Base-by-base conservation (phyloP, 768 basidiomycete species). In the Boletus patriciae region DNA sequence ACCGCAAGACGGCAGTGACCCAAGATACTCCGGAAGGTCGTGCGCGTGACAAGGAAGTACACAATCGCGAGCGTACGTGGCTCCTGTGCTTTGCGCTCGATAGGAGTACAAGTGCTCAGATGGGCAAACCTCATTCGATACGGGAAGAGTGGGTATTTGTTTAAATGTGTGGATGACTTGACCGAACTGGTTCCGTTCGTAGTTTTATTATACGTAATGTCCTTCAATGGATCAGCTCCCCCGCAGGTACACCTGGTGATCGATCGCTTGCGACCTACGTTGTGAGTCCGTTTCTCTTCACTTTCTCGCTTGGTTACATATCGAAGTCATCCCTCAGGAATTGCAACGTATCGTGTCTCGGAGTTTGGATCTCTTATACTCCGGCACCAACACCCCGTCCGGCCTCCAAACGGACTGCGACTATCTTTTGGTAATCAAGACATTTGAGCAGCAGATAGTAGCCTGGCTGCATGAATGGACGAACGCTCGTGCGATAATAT, bases 1-100 rank as follows among this genome's bases (percentile, higher is more conserved):
- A 98, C 69, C 86, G 95, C 52, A 95, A 96, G 70, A 88, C 89
- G 9, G 77, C 75, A 19, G 68, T 74, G 36, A 83, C 78, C 60
- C 77, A 80, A 23, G 88, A 92, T 58, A 86, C 87, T 1, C 78
- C 86, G n/a, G 94, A 95, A 66, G 90, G 87, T 34, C 82, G 81
- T 51, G 83, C 87, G 23, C 84, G 90, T 51, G 92, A 91, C 66
- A 72, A 81, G 55, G 91, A 98, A 75, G 86, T 97, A 13, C 87
- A 91, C 73, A 99, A 98, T 70, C 84, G 97, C 44, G 95, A 98
- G 73, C 77, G 97, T 46, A 93, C 94, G 10, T 99, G 97, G 97
- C 77, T 97, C 48, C 72, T 93, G 57, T 94, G 91, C 65, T 94
- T 86, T 70, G 82, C 82, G 54, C 79, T 97, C 34, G 95, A 98